Evolutionary conservation across 495 filamentous ascomycete species (phyloP).

Genomic region (Clohesyomyces aquaticus): DNA sequence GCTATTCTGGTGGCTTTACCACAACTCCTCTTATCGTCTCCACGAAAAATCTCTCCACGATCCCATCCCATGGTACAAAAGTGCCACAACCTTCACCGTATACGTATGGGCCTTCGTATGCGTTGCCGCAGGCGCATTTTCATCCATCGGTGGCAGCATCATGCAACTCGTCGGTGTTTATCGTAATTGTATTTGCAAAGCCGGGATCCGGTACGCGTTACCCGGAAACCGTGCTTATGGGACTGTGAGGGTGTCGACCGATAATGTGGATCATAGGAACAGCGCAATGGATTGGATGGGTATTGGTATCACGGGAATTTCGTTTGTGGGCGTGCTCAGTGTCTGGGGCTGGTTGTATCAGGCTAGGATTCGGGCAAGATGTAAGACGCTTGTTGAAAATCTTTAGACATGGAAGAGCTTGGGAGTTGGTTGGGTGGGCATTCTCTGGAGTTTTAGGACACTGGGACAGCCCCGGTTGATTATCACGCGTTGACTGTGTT

Average conservation of each 20-base stretch:
- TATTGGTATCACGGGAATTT: neutral
- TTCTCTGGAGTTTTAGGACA: no score
- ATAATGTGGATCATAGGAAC: conserved; percentile 3
- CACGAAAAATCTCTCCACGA: neutral
- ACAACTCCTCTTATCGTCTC: conserved; percentile 3
- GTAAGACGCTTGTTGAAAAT: neutral
- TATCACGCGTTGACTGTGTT: no score
- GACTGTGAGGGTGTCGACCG: neutral
- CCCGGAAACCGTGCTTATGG: neutral
- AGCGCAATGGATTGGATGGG: neutral
- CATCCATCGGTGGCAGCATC: conserved; percentile 7
- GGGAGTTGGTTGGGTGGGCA: no score
- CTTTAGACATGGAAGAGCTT: neutral
- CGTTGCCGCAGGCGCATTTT: neutral
- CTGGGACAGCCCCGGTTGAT: no score
- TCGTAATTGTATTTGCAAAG: conserved; percentile 12
- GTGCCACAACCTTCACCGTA: neutral
- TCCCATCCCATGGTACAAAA: neutral
- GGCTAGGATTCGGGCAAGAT: conserved; percentile 2
- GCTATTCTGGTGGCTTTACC: neutral
- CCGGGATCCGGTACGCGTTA: neutral
- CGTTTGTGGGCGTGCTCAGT: neutral
- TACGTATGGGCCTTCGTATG: neutral
- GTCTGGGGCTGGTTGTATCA: neutral
- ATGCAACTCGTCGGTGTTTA: conserved; percentile 23